Evolutionary conservation across 108 stramenopile genomes (phyloP), one percentile per base, ranked within the genome.

Genomic region (Cyclotella kingstonii): DNA sequence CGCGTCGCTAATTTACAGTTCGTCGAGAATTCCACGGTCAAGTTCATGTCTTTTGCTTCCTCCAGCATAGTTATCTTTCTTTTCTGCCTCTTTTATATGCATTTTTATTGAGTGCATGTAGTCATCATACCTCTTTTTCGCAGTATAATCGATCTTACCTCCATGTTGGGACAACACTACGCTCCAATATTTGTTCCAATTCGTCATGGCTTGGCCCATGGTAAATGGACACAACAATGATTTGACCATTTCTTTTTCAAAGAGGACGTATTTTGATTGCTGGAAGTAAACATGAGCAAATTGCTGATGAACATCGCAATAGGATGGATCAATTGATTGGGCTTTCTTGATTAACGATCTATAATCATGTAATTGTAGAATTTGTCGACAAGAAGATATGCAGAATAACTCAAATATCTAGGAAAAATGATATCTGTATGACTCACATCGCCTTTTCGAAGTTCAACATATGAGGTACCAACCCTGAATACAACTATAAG

Each of bases 291-390:
- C 74, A 39, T 89, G 81, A 5, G 81, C 86, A 41, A 69, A 87
- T 72, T 92, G 91, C 27, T 84, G 66, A 60, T 92, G 81, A 8
- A 92, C 77, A 36, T 92, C 91, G 62, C 91, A 92, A 53, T 82
- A 81, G 11, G 60, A 62, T 3, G 91, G 91, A 73, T 92, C 91
- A 33, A 87, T 85, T 8, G 69, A 63, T 54, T 85, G 70, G 6
- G 85, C 87, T 44, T 47, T 79, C 33, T 73, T 27, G 19, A 89
- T 64, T 39, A 89, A 73, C 19, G 49, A 46, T 15, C 70, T 71
- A 52, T 8, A 43, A 35, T 17, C 2, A 25, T 25, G 28, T 8
- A 21, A 7, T 27, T 10, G 25, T 46, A 21, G 9, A 14, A 27
- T n/a, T 15, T 39, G 17, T 15, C 28, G n/a, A 48, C 26, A 30